These are phyloP conservation scores for Yarrowia porcina DNA, from an alignment of 805 yeast genomes.

Conservation along the genomic window DNA sequence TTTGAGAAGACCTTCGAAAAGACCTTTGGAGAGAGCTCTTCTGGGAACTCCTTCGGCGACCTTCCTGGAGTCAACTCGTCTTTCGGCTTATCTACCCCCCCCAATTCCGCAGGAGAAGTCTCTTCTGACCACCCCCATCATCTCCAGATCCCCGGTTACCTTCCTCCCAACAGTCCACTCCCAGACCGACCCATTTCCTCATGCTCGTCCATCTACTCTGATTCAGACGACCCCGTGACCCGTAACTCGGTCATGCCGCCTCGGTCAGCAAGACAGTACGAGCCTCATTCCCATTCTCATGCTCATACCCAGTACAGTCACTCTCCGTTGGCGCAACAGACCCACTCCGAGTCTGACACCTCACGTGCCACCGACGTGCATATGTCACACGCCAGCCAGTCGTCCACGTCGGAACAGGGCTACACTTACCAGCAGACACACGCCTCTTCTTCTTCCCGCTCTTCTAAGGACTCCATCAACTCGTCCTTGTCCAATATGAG, in stretches of 20 bases:
- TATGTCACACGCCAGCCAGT: background rate
- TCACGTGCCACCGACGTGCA: background rate
- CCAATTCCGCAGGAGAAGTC: background rate
- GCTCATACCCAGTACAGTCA: background rate
- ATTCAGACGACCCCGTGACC: constrained; percentile 16
- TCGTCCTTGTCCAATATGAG: constrained; percentile 1
- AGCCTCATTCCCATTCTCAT: background rate
- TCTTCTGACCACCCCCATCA: background rate
- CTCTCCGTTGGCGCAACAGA: background rate
- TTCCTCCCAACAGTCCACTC: constrained; percentile 2
- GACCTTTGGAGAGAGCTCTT: too few relatives aligned
- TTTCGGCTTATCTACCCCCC: background rate
- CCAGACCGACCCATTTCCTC: background rate
- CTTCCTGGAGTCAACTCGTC: background rate
- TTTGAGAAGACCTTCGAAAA: too few relatives aligned
- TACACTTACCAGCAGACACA: background rate
- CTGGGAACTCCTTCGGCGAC: background rate
- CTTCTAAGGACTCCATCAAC: constrained; percentile 1
- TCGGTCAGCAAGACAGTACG: too few relatives aligned
- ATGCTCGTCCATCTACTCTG: constrained; percentile 13
- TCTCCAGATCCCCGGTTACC: constrained; percentile 6
- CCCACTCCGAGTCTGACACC: too few relatives aligned
- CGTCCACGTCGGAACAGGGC: background rate
- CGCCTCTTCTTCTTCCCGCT: background rate
- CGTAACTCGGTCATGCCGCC: constrained; percentile 14